Evolutionary conservation across 2,329 filamentous ascomycete genomes (phyloP).

Genomic region (Coniella vitis): DNA sequence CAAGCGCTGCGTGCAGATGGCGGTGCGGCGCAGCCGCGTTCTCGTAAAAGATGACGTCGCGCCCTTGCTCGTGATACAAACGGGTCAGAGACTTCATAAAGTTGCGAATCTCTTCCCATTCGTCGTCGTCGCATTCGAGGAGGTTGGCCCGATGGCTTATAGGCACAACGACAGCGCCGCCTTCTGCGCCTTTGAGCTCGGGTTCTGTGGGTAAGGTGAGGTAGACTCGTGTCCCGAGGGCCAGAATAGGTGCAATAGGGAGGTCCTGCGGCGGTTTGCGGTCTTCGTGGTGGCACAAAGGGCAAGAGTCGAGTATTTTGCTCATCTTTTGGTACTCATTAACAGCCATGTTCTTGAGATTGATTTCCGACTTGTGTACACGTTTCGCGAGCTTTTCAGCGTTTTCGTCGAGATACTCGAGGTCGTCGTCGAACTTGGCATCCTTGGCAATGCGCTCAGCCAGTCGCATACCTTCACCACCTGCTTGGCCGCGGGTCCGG

Average conservation of each 20-base stretch:
- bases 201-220: slow-evolving; percentile 86
- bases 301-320: slow-evolving; percentile 76
- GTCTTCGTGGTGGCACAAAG: slow-evolving; percentile 90
- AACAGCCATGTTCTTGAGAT: slow-evolving; percentile 82
- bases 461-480: slow-evolving; percentile 73
- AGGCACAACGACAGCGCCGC: slow-evolving; percentile 82
- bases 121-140: slow-evolving; percentile 92
- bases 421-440: slow-evolving; percentile 78
- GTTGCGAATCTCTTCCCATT: slow-evolving; percentile 98
- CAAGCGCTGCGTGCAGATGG: slow-evolving; percentile 77
- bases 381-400: slow-evolving; percentile 80
- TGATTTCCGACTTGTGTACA: slow-evolving; percentile 80
- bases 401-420: slow-evolving; percentile 98
- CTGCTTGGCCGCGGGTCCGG: slow-evolving; percentile 68
- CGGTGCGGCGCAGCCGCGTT: slow-evolving; percentile 79
- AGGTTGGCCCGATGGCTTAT: slow-evolving; percentile 82
- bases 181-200: slow-evolving; percentile 64
- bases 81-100: slow-evolving; percentile 96
- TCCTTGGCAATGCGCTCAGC: slow-evolving; percentile 95
- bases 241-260: slow-evolving; percentile 78
- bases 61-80: slow-evolving; percentile 89
- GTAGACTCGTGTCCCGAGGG: slow-evolving; percentile 78
- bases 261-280: slow-evolving; percentile 52
- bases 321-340: slow-evolving; percentile 86
- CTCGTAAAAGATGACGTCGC: slow-evolving; percentile 94